Conservation (phyloP, 2,329 filamentous ascomycete genomes). For the Arthroderma sp. region DNA sequence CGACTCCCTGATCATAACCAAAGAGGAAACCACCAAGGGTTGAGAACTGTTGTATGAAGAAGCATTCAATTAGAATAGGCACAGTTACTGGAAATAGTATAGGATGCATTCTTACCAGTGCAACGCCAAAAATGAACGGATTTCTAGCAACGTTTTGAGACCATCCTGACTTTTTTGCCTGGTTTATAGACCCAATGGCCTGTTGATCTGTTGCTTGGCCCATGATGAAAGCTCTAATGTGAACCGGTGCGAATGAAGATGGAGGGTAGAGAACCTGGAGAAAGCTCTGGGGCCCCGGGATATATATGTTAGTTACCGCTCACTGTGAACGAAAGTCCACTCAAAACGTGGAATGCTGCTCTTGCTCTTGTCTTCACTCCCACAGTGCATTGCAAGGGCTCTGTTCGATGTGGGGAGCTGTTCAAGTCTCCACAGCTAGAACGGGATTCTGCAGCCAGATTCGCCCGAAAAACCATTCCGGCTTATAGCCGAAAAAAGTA, state of each 20-base stretch:
- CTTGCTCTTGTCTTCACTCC: neutral
- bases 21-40: conserved; percentile 37
- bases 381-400: neutral
- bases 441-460: neutral
- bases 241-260: neutral
- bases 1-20: conserved; percentile 41
- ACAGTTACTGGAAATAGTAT: conserved; percentile 2
- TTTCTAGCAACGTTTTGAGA: conserved; percentile 24
- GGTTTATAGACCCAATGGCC: neutral
- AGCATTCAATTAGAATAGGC: conserved; percentile 3
- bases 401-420: neutral
- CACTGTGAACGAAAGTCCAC: neutral
- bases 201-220: neutral
- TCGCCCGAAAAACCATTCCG: neutral
- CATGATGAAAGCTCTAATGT: neutral
- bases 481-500: neutral
- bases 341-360: neutral
- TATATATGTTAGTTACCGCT: neutral
- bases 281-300: neutral
- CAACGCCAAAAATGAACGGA: conserved; percentile 36
- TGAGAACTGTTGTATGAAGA: conserved; percentile 24
- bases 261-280: neutral
- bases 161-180: neutral
- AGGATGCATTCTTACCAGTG: conserved; percentile 24
- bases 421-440: neutral